Base-by-base conservation (phyloP, 2,329 filamentous ascomycete species). In the Mycosphaerella sp. region DNA sequence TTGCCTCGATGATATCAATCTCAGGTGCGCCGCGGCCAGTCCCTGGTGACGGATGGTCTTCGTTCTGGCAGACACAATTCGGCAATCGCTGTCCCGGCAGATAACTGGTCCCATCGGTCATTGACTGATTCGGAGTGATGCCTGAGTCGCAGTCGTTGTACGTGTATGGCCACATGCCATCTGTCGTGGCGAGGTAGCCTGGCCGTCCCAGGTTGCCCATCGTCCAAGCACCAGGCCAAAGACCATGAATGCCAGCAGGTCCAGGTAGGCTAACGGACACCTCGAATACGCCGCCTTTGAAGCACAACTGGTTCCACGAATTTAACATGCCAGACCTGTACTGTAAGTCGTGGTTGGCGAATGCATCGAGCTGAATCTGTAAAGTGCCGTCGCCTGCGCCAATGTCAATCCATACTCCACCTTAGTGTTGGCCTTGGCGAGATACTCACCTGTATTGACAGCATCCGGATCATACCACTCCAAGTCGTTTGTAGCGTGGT, bases 321-420 rank as follows among this genome's bases (percentile, higher is more conserved):
- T 78, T 75, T 41, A 78, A 56, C 75, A 77, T 78, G 7, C 75
- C 75, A 2, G 74, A 77, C 16, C 73, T 71, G 47, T 71, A 77
- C 35, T 72, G 64, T 6, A 77, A 69, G 42, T 77, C 76, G 64
- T 87, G 83, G 56, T 79, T 87, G 55, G 78, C 68, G 63, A 82
- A 85, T 6, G 76, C 73, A 62, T 85, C 82, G 59, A 87, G 85
- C 41, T 75, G 75, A 44, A 87, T 70, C 62, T 84, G 79, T 62
- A 45, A 66, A 66, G 49, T 77, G 14, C 58, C 58, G 35, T 52
- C 57, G 7, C 49, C 52, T 37, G 41, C 48, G 7, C 14, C 37
- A 37, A 12, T 25, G 30, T 55, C 44, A 55, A 44, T 55, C 44
- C 54, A 44, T 39, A 14, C 4, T 25, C 16, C 17, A 7, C 12